These are phyloP conservation scores for Coprinopsis cinerea DNA, from an alignment of 768 basidiomycete genomes.

Conservation along the genomic window DNA sequence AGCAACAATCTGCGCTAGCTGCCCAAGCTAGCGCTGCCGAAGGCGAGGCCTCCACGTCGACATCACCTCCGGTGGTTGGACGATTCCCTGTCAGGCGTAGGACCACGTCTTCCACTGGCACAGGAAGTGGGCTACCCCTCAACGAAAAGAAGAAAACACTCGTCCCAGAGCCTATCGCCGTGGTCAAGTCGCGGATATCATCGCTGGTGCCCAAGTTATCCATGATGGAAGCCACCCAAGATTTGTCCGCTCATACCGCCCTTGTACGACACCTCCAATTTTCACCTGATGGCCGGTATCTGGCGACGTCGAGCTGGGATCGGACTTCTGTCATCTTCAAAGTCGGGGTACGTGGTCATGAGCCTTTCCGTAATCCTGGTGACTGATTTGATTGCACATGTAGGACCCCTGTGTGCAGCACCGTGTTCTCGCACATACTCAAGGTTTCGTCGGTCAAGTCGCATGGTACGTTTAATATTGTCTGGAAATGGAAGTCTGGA, in stretches of 20 bases:
- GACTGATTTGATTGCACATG: no score
- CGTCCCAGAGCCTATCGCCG: constrained; percentile 3
- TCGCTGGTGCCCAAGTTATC: constrained; percentile 50
- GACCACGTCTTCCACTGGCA: constrained; percentile 11
- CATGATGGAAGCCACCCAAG: constrained; percentile 49
- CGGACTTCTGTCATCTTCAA: constrained; percentile 62
- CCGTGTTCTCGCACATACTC: constrained; percentile 58
- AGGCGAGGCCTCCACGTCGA: constrained; percentile 1
- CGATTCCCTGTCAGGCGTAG: constrained; percentile 7
- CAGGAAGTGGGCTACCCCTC: not conserved
- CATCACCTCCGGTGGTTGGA: not conserved
- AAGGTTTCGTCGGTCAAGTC: constrained; percentile 72
- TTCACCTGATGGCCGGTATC: constrained; percentile 66
- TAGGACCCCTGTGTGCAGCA: constrained; percentile 57
- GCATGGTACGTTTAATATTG: constrained; percentile 45
- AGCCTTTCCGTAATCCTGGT: not conserved
- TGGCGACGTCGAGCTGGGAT: constrained; percentile 78
- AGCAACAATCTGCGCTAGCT: constrained; percentile 8
- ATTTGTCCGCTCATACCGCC: constrained; percentile 57
- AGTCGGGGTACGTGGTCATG: constrained; percentile 42
- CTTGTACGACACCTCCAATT: constrained; percentile 72
- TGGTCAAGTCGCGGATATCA: constrained; percentile 42
- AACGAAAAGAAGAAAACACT: not conserved
- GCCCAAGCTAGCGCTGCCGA: not conserved
- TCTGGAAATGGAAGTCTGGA: not conserved